Conservation (phyloP, 1,284 basidiomycete species). For the Coniferiporia sulphurascens region DNA sequence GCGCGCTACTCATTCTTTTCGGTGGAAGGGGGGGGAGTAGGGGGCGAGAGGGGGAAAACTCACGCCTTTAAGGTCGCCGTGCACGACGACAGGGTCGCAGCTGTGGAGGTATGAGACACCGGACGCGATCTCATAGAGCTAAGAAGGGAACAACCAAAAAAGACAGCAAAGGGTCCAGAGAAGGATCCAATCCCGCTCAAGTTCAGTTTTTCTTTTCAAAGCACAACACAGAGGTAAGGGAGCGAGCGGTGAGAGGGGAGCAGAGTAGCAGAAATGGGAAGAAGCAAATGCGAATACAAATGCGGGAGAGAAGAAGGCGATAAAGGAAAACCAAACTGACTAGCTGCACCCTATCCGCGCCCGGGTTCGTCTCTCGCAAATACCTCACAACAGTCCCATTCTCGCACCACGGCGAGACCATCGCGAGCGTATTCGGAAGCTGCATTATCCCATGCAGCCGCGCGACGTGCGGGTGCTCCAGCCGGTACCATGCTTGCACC, state of each 20-base stretch:
- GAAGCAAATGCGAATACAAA: too few species aligned
- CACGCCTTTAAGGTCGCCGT: conserved; percentile 56
- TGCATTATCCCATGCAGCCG: conserved; percentile 48
- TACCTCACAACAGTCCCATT: conserved; percentile 50
- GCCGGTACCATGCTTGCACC: conserved; percentile 46
- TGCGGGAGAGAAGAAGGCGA: too few species aligned
- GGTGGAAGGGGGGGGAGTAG: too few species aligned
- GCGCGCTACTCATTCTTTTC: too few species aligned
- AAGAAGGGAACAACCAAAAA: neutral
- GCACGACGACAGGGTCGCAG: conserved; percentile 45
- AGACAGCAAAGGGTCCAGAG: neutral
- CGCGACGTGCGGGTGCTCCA: conserved; percentile 48
- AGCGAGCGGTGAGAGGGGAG: too few species aligned
- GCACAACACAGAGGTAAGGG: too few species aligned
- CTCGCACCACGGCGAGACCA: conserved; percentile 57
- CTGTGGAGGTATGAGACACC: conserved; percentile 50
- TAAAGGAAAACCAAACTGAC: conserved; percentile 29
- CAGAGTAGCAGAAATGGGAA: too few species aligned
- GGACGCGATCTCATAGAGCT: conserved; percentile 48
- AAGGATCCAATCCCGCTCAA: too few species aligned
- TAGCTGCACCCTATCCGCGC: conserved; percentile 38
- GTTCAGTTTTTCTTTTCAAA: too few species aligned
- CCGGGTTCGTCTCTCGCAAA: conserved; percentile 34
- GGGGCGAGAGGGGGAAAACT: conserved; percentile 15
- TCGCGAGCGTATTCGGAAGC: conserved; percentile 43